These are phyloP conservation scores for Wallemia mellicola DNA, from an alignment of 1,284 basidiomycete genomes.

Conservation along the genomic window DNA sequence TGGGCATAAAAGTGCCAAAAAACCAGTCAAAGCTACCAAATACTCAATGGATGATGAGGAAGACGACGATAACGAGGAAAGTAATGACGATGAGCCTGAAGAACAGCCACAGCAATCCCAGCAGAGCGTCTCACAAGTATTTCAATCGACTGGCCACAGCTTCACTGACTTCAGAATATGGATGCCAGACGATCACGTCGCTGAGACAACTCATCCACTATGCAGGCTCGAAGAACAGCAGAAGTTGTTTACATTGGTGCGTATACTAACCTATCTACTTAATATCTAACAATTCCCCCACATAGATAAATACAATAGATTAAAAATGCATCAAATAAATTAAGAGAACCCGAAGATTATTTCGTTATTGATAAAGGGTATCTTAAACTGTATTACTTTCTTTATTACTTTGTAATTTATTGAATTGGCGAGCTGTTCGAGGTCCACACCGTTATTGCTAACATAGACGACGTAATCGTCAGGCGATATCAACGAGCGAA, in stretches of 20 bases:
- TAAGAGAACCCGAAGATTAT: background rate
- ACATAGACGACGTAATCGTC: background rate
- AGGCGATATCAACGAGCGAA: background rate
- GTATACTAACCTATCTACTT: background rate
- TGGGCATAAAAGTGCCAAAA: background rate
- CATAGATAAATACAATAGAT: background rate
- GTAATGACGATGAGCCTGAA: background rate
- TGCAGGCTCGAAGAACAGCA: background rate
- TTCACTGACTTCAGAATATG: background rate
- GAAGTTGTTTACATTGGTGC: background rate
- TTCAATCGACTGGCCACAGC: background rate
- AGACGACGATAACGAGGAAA: background rate
- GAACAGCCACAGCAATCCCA: background rate
- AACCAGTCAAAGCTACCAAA: background rate
- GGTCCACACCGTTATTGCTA: background rate
- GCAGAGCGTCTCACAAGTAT: background rate
- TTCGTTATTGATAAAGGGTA: background rate
- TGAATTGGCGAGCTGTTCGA: background rate
- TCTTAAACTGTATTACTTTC: background rate
- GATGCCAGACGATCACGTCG: background rate
- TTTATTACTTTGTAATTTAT: background rate
- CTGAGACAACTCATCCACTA: background rate
- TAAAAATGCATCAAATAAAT: background rate
- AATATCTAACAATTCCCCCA: background rate
- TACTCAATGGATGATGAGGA: background rate